Evolutionary conservation across 2,329 filamentous ascomycete genomes (phyloP).

Genomic region (Stachybotrys chlorohalonatus): DNA sequence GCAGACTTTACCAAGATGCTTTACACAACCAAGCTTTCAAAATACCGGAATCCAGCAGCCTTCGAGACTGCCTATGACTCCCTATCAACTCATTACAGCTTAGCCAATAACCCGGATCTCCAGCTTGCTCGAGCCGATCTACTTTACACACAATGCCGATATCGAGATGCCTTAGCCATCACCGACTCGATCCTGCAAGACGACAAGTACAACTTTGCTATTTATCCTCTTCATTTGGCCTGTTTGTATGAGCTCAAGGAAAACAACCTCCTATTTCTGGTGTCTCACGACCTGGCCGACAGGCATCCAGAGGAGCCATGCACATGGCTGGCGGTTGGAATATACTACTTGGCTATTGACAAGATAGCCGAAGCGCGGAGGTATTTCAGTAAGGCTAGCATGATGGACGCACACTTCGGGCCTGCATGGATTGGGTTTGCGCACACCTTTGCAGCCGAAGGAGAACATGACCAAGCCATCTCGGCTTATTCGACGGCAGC

Average conservation of each 20-base stretch:
- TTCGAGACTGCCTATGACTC: slow-evolving; percentile 84
- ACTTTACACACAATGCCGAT: slow-evolving; percentile 89
- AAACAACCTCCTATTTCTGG: slow-evolving; percentile 82
- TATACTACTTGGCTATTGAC: slow-evolving; percentile 85
- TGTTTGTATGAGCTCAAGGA: slow-evolving; percentile 80
- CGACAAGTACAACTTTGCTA: slow-evolving; percentile 81
- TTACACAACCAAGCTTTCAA: slow-evolving; percentile 90
- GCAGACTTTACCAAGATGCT: slow-evolving; percentile 92
- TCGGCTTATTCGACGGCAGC: slow-evolving; percentile 95
- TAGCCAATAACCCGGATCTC: slow-evolving; percentile 79
- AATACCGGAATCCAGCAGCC: slow-evolving; percentile 79
- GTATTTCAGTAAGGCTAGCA: slow-evolving; percentile 94
- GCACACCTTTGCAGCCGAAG: slow-evolving; percentile 94
- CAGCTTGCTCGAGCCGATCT: slow-evolving; percentile 84
- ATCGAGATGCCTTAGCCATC: slow-evolving; percentile 74
- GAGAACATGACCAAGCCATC: slow-evolving; percentile 96
- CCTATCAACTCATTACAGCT: slow-evolving; percentile 85
- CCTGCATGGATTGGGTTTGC: slow-evolving; percentile 98
- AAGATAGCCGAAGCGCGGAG: slow-evolving; percentile 88
- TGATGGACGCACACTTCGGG: slow-evolving; percentile 96
- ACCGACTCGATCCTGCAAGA: slow-evolving; percentile 74
- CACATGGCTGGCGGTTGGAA: slow-evolving; percentile 88
- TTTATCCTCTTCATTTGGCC: slow-evolving; percentile 86
- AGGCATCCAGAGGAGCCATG: slow-evolving; percentile 84
- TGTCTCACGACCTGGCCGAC: slow-evolving; percentile 88